phyloP scores from a whole-genome alignment of 73 alveolate genomes.

The Paramecium tetraurelia region DNA sequence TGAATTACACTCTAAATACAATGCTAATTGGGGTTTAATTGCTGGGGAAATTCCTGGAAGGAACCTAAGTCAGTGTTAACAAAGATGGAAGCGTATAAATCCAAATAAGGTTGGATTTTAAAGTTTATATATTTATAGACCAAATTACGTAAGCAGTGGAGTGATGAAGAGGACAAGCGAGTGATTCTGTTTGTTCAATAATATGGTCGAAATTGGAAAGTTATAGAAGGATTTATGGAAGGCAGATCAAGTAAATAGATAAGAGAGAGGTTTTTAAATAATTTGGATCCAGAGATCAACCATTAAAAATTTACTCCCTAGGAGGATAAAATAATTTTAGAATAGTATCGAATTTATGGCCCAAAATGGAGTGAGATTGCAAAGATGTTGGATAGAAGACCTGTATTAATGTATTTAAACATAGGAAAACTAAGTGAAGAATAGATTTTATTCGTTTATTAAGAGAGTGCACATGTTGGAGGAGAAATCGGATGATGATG shows the following conservation, averaged over 20 bases:
- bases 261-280: conserved; percentile 30
- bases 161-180: conserved; percentile 31
- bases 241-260: conserved; percentile 36
- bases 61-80: not conserved
- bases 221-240: not conserved
- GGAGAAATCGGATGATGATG: conserved; percentile 34
- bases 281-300: conserved; percentile 26
- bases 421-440: conserved; percentile 45
- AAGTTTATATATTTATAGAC: not conserved
- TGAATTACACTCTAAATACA: not conserved
- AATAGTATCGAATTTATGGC: not conserved
- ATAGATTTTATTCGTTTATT: conserved; percentile 28
- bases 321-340: conserved; percentile 17
- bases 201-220: conserved; percentile 48
- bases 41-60: conserved; percentile 1
- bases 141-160: conserved; percentile 24
- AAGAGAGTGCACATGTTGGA: not conserved
- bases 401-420: not conserved
- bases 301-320: not conserved
- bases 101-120: not conserved
- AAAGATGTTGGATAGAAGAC: conserved; percentile 40
- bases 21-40: not conserved
- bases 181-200: not conserved
- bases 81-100: conserved; percentile 49
- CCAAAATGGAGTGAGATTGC: conserved; percentile 56